Evolutionary conservation across 2,329 filamentous ascomycete genomes (phyloP), one percentile per base, ranked within the genome.

Genomic region (Ophiocordyceps camponoti-floridani): DNA sequence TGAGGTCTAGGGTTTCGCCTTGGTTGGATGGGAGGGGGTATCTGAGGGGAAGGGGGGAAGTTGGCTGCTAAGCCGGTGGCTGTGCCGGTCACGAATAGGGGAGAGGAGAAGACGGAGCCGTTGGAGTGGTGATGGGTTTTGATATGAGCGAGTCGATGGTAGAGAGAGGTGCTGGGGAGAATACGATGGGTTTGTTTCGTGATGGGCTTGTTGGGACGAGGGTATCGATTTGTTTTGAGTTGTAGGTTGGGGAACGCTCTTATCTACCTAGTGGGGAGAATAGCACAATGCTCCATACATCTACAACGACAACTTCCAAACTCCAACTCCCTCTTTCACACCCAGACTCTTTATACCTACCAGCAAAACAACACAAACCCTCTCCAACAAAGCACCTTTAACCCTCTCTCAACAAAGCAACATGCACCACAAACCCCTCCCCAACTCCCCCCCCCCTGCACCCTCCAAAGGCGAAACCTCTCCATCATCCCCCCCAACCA

Each of bases 11-110:
- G 44, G 75, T 85, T 49, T 94, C 84, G 19, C 89, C 91, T 3
- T 96, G 89, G 89, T 66, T 96, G 51, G 86, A 95, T 57, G 91
- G 89, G 31, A 79, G 72, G 40, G 84, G 79, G 0, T 96, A 94
- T 60, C 70, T 96, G 27, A 75, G 69, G 65, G 71, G 69, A 40
- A 64, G 68, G 67, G 18, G 74, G 74, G 33, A 70, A 67, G 57
- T 58, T 79, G 51, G 67, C 70, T 10, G 72, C 65, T 31, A 77
- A 78, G 65, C 67, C 76, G 18, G 70, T 70, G 11, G 77, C 84
- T 5, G 79, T 94, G 38, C 85, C 88, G 37, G 89, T 79, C 68
- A 94, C 88, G 49, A 95, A 94, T 65, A 70, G 85, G 14, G 88
- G 88, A 1, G 82, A 93, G 62, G 77, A 79, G 55, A 78, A 87